Base-by-base conservation (phyloP, 176 grass and related monocot species). In the Avena sativa region DNA sequence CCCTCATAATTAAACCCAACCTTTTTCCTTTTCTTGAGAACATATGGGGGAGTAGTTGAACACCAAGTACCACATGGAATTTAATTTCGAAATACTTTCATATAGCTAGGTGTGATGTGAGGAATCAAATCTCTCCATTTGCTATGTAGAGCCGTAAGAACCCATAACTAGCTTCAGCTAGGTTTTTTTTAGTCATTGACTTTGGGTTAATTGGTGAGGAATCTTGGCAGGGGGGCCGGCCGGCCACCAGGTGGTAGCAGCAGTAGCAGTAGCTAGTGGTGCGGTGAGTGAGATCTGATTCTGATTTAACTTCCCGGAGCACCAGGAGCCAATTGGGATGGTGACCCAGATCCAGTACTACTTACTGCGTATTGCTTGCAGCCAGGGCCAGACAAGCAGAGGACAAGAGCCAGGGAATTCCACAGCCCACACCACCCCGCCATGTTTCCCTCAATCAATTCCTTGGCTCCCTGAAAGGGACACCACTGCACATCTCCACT, bases 341-440 rank as follows among this genome's bases (percentile, higher is more conserved):
- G 65, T 64, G 79, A 65, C 32, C 73, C 84, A 88, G 85, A 88
- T 88, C 76, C 76, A 76, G 40, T 62, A 55, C 5, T 68, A 49
- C 67, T 58, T 61, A 23, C 6, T 36, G 65, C 30, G 40, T 69
- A 69, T 28, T 28, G 28, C 28, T 69, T 69, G 66, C 66, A 68
- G 65, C 2, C 25, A 66, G 5, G 28, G 14, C 6, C 7, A 76
- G 73, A 61, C 81, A 84, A 4, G 40, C 86, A 19, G 3, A 91
- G 86, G 81, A 88, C 89, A 81, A 70, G 85, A 76, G 76, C 30
- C 89, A 80, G 81, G 76, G 81, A 80, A 87, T 81, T 91, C 85
- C 85, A 91, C 81, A 87, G 40, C 85, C 85, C 81, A 81, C 70
- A 75, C 76, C 85, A 70, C 85, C 78, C 59, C 68, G 56, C 80